Percentiles rank a stretch among this genome's conserved stretches.
Conservation (phyloP, 495 filamentous ascomycete genomes). For the Xylaria flabelliformis region DNA sequence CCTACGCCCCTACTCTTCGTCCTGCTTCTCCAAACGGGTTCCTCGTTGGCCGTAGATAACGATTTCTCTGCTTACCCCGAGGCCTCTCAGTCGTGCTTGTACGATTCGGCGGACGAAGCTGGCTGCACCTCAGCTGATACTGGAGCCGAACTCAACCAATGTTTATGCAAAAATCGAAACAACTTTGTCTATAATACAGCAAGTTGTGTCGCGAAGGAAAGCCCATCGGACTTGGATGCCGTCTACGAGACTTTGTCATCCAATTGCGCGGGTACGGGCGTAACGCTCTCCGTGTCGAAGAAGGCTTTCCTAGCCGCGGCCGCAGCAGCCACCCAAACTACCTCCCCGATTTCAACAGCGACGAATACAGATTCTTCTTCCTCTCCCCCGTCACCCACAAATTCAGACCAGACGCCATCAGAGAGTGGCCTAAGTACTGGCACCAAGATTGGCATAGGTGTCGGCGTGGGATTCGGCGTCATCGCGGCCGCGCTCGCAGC, state of each 20-base stretch:
- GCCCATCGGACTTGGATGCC: conserved; percentile 37
- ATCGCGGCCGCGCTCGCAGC: conserved; percentile 26
- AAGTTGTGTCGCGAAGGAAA: conserved; percentile 45
- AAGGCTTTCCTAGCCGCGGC: conserved; percentile 36
- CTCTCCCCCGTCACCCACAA: background rate
- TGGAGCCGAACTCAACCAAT: conserved; percentile 46
- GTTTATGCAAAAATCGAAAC: conserved; percentile 51
- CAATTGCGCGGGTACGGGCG: conserved; percentile 46
- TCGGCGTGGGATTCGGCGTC: conserved; percentile 32
- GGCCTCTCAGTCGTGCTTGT: conserved; percentile 47
- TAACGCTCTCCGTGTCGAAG: conserved; percentile 36
- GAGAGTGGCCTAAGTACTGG: conserved; percentile 18
- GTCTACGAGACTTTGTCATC: conserved; percentile 48
- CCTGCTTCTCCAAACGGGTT: conserved; percentile 41
- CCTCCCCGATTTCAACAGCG: conserved; percentile 9
- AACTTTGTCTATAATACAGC: conserved; percentile 54
- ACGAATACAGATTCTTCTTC: conserved; percentile 7
- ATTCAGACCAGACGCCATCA: background rate
- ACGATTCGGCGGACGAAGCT: conserved; percentile 40
- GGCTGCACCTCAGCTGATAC: conserved; percentile 40
- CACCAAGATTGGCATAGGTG: conserved; percentile 32
- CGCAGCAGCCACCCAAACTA: conserved; percentile 44
- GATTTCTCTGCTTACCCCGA: conserved; percentile 53
- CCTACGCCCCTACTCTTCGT: conserved; percentile 37
- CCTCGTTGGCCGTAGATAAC: conserved; percentile 33